A percentile compares a stretch with the other conserved stretches of the same genome.
phyloP scores from a whole-genome alignment of 2,329 filamentous ascomycete genomes.

The Fusarium domesticum region DNA sequence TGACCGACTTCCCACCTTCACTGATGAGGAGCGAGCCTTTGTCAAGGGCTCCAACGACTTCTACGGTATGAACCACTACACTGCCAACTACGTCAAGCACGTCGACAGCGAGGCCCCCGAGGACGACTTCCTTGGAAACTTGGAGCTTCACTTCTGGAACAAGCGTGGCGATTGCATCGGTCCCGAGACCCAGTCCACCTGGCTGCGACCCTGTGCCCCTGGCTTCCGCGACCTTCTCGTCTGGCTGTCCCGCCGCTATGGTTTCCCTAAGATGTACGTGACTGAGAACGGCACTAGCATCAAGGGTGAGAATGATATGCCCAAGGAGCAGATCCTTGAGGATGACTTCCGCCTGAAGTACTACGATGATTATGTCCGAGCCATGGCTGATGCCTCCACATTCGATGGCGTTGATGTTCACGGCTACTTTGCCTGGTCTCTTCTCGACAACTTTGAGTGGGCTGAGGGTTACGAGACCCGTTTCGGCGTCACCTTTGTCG shows the following conservation, averaged over 20 bases:
- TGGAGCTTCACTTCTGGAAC: slow-evolving; percentile 69
- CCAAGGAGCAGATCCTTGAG: slow-evolving; percentile 66
- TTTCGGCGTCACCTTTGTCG: slow-evolving; percentile 80
- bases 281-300: slow-evolving; percentile 87
- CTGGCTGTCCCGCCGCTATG: slow-evolving; percentile 77
- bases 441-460: slow-evolving; percentile 91
- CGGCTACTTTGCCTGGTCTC: slow-evolving; percentile 82
- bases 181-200: slow-evolving; percentile 76
- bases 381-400: slow-evolving; percentile 68
- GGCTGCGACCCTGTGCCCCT: slow-evolving; percentile 72
- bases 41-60: slow-evolving; percentile 88
- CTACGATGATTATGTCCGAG: slow-evolving; percentile 72
- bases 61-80: slow-evolving; percentile 95
- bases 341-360: slow-evolving; percentile 82
- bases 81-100: slow-evolving; percentile 81
- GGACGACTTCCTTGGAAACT: slow-evolving; percentile 71
- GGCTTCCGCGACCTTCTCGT: slow-evolving; percentile 75
- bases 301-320: slow-evolving; percentile 76
- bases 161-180: slow-evolving; percentile 73
- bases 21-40: slow-evolving; percentile 66
- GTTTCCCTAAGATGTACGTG: slow-evolving; percentile 74
- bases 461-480: slow-evolving; percentile 87
- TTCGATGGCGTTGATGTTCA: slow-evolving; percentile 74
- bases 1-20: slow-evolving; percentile 71
- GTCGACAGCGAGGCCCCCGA: slow-evolving; percentile 56